A percentile compares a stretch with the other conserved stretches of the same genome.
phyloP scores from a whole-genome alignment of 139 green algal genomes.

The Spirogloea muscicola region DNA sequence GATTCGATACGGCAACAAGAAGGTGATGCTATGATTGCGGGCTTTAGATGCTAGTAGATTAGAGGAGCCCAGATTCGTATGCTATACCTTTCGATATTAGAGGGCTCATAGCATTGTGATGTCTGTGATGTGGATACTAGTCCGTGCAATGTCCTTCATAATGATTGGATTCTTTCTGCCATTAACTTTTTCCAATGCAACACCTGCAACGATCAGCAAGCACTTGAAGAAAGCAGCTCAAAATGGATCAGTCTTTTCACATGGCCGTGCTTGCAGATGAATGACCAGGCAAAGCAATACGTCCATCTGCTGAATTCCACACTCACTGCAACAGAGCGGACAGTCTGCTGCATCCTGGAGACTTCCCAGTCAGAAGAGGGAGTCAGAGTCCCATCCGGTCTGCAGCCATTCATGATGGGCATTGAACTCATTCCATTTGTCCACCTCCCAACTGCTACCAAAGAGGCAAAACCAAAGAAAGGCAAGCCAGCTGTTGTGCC shows the following conservation, averaged over 20 bases:
- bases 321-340: conserved; percentile 91
- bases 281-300: conserved; percentile 71
- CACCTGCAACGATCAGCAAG: neutral
- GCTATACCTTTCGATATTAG: neutral
- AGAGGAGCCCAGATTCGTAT: neutral
- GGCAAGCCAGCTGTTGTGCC: too few relatives aligned
- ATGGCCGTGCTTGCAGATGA: conserved; percentile 9
- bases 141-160: neutral
- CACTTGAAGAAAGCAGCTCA: neutral
- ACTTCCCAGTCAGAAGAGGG: conserved; percentile 86
- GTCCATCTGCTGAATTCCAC: conserved; percentile 98
- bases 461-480: neutral
- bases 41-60: too few relatives aligned
- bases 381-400: conserved; percentile 60
- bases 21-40: conserved; percentile 19
- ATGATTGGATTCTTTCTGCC: neutral
- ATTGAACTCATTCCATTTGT: conserved; percentile 94
- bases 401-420: conserved; percentile 87
- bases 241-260: neutral
- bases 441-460: neutral
- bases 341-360: conserved; percentile 97
- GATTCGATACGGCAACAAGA: conserved; percentile 63
- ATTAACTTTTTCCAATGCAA: neutral
- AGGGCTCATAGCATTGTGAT: too few relatives aligned
- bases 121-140: too few relatives aligned